These are phyloP conservation scores for Naematelia aurantialba DNA, from an alignment of 768 basidiomycete species.

Conservation along the genomic window DNA sequence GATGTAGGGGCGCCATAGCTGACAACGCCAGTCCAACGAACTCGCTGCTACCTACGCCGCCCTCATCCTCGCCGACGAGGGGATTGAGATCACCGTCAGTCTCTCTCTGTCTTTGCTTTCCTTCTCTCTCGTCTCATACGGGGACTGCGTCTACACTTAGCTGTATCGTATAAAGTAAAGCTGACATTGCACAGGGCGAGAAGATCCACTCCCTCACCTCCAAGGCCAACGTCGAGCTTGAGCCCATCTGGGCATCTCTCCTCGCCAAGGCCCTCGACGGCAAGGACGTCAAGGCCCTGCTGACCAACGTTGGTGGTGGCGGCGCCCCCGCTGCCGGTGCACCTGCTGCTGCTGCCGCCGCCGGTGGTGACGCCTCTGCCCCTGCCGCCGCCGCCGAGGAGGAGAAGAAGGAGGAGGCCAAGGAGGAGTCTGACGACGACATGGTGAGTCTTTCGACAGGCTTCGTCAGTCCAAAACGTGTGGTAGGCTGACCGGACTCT, in stretches of 20 bases:
- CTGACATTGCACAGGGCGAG: no score
- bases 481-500: not conserved
- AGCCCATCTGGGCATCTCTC: slow-evolving; percentile 95
- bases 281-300: slow-evolving; percentile 92
- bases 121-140: not conserved
- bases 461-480: not conserved
- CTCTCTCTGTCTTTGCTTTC: not conserved
- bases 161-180: no score
- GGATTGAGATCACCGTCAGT: slow-evolving; percentile 93
- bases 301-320: slow-evolving; percentile 90
- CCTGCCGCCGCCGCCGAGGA: slow-evolving; percentile 63
- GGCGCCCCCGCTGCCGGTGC: slow-evolving; percentile 72
- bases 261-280: slow-evolving; percentile 98
- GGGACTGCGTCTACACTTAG: no score
- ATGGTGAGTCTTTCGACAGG: slow-evolving; percentile 30
- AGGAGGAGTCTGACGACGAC: slow-evolving; percentile 50
- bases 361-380: slow-evolving; percentile 61
- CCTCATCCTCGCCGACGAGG: slow-evolving; percentile 96
- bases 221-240: slow-evolving; percentile 80
- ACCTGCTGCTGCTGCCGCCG: slow-evolving; percentile 58
- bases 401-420: slow-evolving; percentile 68
- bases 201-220: slow-evolving; percentile 81
- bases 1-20: not conserved
- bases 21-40: slow-evolving; percentile 55
- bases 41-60: slow-evolving; percentile 94